A percentile compares a stretch with the other conserved stretches of the same genome.
Evolutionary conservation across 148 eudicot species (phyloP).

Genomic region (Diospyros kaki): DNA sequence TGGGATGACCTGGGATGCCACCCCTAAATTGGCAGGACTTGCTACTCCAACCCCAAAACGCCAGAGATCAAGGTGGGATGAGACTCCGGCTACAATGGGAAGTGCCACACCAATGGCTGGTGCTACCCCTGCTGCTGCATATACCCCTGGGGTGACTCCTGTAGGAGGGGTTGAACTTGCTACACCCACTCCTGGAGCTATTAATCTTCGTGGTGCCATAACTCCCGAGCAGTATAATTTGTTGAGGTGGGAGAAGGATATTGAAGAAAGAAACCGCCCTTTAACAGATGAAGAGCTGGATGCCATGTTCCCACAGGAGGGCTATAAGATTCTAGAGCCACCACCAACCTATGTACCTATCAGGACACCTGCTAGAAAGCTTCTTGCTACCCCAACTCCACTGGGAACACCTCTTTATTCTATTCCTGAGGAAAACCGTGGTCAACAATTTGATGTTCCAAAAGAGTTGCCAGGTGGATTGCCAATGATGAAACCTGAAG

Average conservation of each 20-base stretch:
- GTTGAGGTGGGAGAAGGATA: constrained; percentile 93
- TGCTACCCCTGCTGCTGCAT: constrained; percentile 76
- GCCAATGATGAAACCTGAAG: constrained; percentile 89
- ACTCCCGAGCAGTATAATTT: constrained; percentile 91
- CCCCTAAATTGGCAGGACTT: constrained; percentile 71
- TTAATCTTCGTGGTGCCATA: constrained; percentile 63
- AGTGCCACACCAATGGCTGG: constrained; percentile 84
- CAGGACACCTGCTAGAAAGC: constrained; percentile 93
- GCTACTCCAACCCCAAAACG: constrained; percentile 92
- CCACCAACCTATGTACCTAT: constrained; percentile 88
- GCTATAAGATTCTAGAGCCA: constrained; percentile 85
- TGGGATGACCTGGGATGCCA: constrained; percentile 96
- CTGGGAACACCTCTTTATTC: constrained; percentile 70
- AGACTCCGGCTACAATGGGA: constrained; percentile 94
- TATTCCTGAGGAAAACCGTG: constrained; percentile 85
- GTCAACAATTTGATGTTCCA: constrained; percentile 86
- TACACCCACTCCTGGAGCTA: constrained; percentile 78
- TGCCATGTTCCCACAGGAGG: constrained; percentile 85
- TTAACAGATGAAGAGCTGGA: constrained; percentile 95
- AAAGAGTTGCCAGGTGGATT: constrained; percentile 83
- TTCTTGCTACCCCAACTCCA: constrained; percentile 98
- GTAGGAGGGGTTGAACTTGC: constrained; percentile 75
- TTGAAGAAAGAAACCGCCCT: constrained; percentile 90
- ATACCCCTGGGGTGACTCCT: constrained; percentile 93
- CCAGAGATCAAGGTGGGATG: constrained; percentile 97